These are phyloP conservation scores for Xerocomellus chrysenteron DNA, from an alignment of 768 basidiomycete species.

Conservation along the genomic window DNA sequence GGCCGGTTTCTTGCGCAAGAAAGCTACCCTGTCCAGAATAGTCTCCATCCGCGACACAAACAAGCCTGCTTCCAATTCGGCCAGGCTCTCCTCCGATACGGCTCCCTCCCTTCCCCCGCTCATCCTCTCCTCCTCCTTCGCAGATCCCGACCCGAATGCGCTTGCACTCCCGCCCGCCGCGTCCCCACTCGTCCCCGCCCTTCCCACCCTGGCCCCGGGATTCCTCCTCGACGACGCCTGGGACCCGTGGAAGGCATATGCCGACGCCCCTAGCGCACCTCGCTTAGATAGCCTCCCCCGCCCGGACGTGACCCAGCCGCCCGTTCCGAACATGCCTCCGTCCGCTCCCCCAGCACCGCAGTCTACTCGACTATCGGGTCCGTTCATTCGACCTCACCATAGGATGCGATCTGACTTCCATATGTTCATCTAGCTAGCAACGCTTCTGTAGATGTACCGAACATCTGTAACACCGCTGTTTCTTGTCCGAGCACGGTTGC, in stretches of 20 bases:
- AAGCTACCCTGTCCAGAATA: constrained; percentile 30
- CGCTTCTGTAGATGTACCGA: constrained; percentile 1
- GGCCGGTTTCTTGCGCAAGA: constrained; percentile 59
- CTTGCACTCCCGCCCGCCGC: constrained; percentile 12
- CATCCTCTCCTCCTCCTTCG: constrained; percentile 39
- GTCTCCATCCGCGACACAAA: not conserved
- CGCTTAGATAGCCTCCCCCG: constrained; percentile 1
- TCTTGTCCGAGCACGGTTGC: constrained; percentile 18
- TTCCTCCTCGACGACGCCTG: constrained; percentile 10
- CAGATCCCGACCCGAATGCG: constrained; percentile 22
- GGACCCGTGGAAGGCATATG: constrained; percentile 25
- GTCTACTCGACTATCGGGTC: constrained; percentile 8
- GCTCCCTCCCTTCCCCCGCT: constrained; percentile 40
- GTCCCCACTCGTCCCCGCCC: constrained; percentile 12
- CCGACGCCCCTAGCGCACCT: not conserved
- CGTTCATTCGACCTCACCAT: constrained; percentile 4
- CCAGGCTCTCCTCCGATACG: constrained; percentile 9
- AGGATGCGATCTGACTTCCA: not conserved
- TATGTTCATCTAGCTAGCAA: constrained; percentile 3
- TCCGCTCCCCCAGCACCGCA: not conserved
- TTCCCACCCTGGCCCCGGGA: not conserved
- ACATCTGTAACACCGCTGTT: not conserved
- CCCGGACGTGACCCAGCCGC: not conserved
- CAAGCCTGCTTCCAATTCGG: not conserved
- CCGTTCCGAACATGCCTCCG: not conserved